Evolutionary conservation across 805 yeast species (phyloP).

Genomic region (Cyberlindnera mycetangii): DNA sequence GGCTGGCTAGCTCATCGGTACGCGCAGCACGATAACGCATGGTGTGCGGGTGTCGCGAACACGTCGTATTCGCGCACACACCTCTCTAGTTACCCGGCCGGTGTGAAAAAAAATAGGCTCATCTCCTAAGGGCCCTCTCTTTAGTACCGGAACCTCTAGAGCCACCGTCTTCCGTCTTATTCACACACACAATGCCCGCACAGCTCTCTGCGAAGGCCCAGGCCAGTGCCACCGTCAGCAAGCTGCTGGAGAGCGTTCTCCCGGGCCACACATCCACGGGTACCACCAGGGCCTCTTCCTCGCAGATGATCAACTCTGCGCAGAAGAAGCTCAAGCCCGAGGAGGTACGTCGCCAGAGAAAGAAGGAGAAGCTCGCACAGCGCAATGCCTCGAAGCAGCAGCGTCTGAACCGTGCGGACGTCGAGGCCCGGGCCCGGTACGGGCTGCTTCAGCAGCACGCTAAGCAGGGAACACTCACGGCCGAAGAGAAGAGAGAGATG

Average conservation of each 20-base stretch:
- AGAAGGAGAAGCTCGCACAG: slow-evolving; percentile 31
- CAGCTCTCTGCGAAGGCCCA: too few species aligned
- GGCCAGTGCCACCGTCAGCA: slow-evolving; percentile 35
- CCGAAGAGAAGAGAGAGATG: slow-evolving; percentile 33
- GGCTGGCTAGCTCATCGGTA: slow-evolving; percentile 1
- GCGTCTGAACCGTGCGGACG: slow-evolving; percentile 21
- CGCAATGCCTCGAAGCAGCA: slow-evolving; percentile 26
- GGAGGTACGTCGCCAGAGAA: slow-evolving; percentile 33
- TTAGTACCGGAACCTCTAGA: not conserved
- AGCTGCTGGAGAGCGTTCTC: slow-evolving; percentile 34
- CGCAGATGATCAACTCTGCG: slow-evolving; percentile 38
- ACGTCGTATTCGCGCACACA: not conserved
- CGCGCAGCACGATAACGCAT: not conserved
- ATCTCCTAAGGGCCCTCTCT: not conserved
- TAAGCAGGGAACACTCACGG: slow-evolving; percentile 30
- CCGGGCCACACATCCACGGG: slow-evolving; percentile 32
- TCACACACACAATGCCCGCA: too few species aligned
- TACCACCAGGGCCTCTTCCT: slow-evolving; percentile 27
- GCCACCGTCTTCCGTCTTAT: slow-evolving; percentile 6
- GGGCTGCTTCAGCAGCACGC: slow-evolving; percentile 34
- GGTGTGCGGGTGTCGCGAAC: not conserved
- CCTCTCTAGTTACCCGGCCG: not conserved
- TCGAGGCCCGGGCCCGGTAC: slow-evolving; percentile 33
- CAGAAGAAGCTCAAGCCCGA: slow-evolving; percentile 34
- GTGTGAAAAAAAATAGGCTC: not conserved